Evolutionary conservation across 306 rosid species (phyloP), one percentile per base, ranked within the genome.

Genomic region (Myrica gale): DNA sequence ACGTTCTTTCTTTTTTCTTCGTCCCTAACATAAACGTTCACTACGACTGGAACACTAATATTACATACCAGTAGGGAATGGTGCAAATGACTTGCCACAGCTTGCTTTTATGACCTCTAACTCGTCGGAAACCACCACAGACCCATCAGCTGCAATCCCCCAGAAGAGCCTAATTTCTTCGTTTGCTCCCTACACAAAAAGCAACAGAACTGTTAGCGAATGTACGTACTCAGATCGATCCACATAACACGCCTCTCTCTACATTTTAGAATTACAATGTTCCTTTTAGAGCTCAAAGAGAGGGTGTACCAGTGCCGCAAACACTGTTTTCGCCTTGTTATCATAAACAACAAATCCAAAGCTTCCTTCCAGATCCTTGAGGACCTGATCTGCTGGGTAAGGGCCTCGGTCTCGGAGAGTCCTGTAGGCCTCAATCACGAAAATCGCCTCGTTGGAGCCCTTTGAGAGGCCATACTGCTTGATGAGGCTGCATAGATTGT

Each of bases 71-170:
- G 75, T 74, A 57, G 99, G 97, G 74, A 95, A 92, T 61, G 97
- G 97, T 43, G 99, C 97, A 86, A 85, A 95, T 17, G 99, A 95
- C 79, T 92, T 95, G 69, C 92, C 96, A 87, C 99, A 92, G n/a
- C 96, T 81, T 56, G 82, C 82, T 88, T 92, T 92, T 3, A 95
- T 54, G 60, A 89, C 81, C 55, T 82, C 92, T 86, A 95, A 71
- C 57, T 87, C 74, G 20, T 95, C 96, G 39, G 97, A 95, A 72
- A 95, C 83, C 39, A 89, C 93, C 13, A 89, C 79, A 48, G 97
- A 89, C 9, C 96, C 97, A 89, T 92, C 97, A 48, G 85, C 88
- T 20, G 97, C 89, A 74, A 89, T 78, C 19, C 99, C 99, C 97
- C 99, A 95, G 45, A 68, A 90, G 11, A 95, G 83, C 41, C 83